Conservation (phyloP, 768 basidiomycete species). For the Psilocybe subaeruginosa region DNA sequence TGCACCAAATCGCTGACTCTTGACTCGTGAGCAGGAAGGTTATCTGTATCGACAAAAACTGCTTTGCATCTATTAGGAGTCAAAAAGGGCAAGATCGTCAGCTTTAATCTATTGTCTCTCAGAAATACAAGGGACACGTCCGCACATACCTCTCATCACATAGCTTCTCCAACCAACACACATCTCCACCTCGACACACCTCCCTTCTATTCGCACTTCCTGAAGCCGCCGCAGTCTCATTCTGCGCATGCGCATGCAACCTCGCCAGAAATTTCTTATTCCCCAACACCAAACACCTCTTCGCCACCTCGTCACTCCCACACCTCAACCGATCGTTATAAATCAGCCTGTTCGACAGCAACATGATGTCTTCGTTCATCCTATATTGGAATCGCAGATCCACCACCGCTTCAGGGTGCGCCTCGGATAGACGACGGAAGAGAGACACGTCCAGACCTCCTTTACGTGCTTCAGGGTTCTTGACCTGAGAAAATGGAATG, state of each 20-base stretch:
- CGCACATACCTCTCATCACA: constrained; percentile 61
- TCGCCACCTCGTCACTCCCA: constrained; percentile 74
- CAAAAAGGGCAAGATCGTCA: background rate
- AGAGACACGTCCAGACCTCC: constrained; percentile 90
- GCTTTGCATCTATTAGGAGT: constrained; percentile 66
- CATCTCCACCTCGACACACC: constrained; percentile 13
- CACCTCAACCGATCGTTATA: constrained; percentile 80
- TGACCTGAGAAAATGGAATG: constrained; percentile 56
- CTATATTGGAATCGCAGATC: constrained; percentile 91
- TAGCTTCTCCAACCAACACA: constrained; percentile 76
- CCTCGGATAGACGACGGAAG: constrained; percentile 86
- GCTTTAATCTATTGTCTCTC: too few relatives aligned
- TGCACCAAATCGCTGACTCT: constrained; percentile 88
- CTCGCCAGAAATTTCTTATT: constrained; percentile 41
- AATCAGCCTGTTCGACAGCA: constrained; percentile 83
- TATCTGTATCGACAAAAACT: constrained; percentile 94
- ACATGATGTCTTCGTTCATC: constrained; percentile 97
- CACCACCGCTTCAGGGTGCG: constrained; percentile 83
- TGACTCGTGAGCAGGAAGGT: constrained; percentile 76
- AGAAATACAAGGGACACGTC: background rate
- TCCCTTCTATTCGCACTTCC: constrained; percentile 1
- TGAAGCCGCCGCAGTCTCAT: too few relatives aligned
- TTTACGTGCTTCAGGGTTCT: constrained; percentile 74
- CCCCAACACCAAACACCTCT: constrained; percentile 57
- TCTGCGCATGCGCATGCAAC: constrained; percentile 38